Base-by-base conservation (phyloP, 2,329 filamentous ascomycete species). In the Aspergillus sp. region DNA sequence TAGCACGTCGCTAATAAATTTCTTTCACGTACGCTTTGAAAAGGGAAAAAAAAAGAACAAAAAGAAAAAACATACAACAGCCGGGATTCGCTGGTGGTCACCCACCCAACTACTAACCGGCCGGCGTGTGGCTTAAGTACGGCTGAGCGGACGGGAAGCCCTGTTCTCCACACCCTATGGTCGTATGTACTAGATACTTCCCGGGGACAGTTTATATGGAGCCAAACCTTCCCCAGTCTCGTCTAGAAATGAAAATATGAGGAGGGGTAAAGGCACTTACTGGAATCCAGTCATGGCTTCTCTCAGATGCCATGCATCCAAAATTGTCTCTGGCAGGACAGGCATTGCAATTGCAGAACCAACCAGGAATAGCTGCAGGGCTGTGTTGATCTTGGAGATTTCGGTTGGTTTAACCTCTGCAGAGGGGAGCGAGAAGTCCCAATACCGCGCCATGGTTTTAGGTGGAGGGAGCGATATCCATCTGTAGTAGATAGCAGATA, bases 391-490 rank as follows among this genome's bases (percentile, higher is more conserved):
- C 73, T 74, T 73, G 3, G 68, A 72, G 34, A 74, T 68, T 32
- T 61, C 60, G 1, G 71, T 72, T 1, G 69, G 68, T 51, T 66
- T 70, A 6, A 73, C 69, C 51, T 72, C 69, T 3, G 70, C 70
- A 7, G 68, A 71, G 7, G 72, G 93, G 9, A 98, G 77, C 3
- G 86, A 91, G 63, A 98, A 97, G 69, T 98, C 93, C 93, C 93
- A 98, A 69, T 97, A 98, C 12, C 93, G 77, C 12, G 79, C 71
- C 68, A 96, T 87, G 0, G 93, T 97, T 71, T 97, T 97, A 1
- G 93, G 93, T 0, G 87, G 83, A 0, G 93, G 93, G 4, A 98
- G 77, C 2, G 88, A 94, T 55, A 96, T 94, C 80, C 88, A 97
- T 53, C 93, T 85, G 68, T 93, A 97, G 73, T 96, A 97, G 56